Evolutionary conservation across 495 filamentous ascomycete species (phyloP).

Genomic region (Aspergillus diversus): DNA sequence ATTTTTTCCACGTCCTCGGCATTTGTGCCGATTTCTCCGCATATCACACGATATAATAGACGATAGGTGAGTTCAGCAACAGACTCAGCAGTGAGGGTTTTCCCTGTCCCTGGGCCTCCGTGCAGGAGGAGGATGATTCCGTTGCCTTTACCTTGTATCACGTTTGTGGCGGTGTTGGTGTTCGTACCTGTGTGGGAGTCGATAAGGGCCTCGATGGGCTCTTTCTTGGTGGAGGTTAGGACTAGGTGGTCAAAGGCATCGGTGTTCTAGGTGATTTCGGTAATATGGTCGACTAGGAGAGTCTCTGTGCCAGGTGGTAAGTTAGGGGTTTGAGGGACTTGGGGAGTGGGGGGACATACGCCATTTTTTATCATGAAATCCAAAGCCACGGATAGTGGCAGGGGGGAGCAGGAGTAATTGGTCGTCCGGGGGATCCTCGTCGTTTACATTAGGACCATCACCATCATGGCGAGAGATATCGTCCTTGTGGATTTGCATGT

Average conservation of each 20-base stretch:
- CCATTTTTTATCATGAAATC: conserved; percentile 47
- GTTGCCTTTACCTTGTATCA: conserved; percentile 34
- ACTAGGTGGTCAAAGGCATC: conserved; percentile 56
- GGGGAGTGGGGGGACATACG: too few relatives aligned
- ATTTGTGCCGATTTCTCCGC: conserved; percentile 42
- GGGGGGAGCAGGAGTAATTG: conserved; percentile 31
- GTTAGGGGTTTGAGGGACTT: too few relatives aligned
- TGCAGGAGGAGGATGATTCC: conserved; percentile 57
- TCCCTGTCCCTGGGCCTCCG: conserved; percentile 51
- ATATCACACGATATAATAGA: conserved; percentile 36
- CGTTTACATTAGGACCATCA: not conserved
- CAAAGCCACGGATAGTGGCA: conserved; percentile 35
- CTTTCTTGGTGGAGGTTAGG: conserved; percentile 53
- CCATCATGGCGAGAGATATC: not conserved
- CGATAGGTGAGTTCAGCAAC: conserved; percentile 31
- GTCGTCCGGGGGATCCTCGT: not conserved
- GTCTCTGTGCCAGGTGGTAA: too few relatives aligned
- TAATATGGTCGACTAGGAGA: conserved; percentile 35
- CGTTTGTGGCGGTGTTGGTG: conserved; percentile 30
- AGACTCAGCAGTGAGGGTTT: conserved; percentile 40
- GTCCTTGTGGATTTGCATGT: not conserved
- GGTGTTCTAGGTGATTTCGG: conserved; percentile 51
- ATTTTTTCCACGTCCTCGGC: conserved; percentile 43
- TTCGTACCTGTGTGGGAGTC: conserved; percentile 29
- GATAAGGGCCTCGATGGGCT: conserved; percentile 56